Evolutionary conservation across 2,329 filamentous ascomycete species (phyloP), one percentile per base, ranked within the genome.

Genomic region (Shiraia bambusicola): DNA sequence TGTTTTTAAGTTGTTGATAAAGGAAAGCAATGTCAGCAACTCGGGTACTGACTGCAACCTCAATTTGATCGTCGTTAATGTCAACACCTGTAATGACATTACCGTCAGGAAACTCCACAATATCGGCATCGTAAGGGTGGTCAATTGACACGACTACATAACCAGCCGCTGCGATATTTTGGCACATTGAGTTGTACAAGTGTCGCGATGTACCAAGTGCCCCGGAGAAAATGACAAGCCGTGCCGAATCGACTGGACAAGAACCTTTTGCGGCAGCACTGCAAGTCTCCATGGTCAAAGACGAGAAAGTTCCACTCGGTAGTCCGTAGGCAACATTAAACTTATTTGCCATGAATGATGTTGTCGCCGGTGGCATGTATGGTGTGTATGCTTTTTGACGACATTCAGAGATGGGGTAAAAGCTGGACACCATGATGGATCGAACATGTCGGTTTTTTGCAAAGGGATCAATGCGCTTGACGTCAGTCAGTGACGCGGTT

Each of bases 21-120:
- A 62, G 38, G 17, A 60, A 64, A 0, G 34, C 37, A 7, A 59
- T 50, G 25, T 65, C 62, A 0, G 44, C 42, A 10, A 47, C 52
- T n/a, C 62, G 58, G 9, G 54, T 57, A 22, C 36, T 14, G 7
- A 59, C 42, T 10, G 55, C 47, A 13, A 45, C 32, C 9, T 57
- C 52, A n/a, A 64, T 24, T 2, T 58, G 51, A 1, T 42, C 48
- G 26, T 60, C 54, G 40, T 45, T 50, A 34, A 61, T 61, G 33
- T 50, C 49, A 10, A 54, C 39, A 1, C 68, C 60, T 10, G 37
- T 34, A 17, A 61, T 28, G 24, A 69, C 41, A 1, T 62, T 61
- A 3, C 58, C 75, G 40, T 76, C 60, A 0, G 74, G 71, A n/a
- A 75, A 78, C 45, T 77, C 72, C n/a, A 80, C 71, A 8, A 76